phyloP scores from a whole-genome alignment of 345 rosid genomes.

The Theobroma cacao region DNA sequence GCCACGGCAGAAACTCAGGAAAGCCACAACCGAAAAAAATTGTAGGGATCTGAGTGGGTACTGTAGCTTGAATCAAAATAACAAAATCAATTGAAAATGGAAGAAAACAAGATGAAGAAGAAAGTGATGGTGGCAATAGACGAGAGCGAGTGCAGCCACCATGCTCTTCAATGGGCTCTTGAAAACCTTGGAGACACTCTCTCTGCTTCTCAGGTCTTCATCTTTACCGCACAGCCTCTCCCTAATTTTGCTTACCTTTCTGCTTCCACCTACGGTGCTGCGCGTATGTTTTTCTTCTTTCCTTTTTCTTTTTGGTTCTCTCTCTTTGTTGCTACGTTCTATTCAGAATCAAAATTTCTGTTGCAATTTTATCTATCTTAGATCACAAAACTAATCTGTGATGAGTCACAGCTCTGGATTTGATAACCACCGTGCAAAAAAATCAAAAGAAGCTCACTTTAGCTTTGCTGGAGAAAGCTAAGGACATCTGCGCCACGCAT shows the following conservation, averaged over 20 bases:
- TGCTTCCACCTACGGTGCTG: constrained; percentile 54
- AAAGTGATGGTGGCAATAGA: constrained; percentile 79
- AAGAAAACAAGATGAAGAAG: constrained; percentile 34
- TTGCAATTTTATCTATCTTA: background rate
- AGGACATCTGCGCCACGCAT: constrained; percentile 40
- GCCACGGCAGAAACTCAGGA: background rate
- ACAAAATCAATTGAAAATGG: constrained; percentile 21
- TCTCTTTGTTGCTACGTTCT: background rate
- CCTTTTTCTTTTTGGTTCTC: background rate
- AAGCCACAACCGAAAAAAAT: background rate
- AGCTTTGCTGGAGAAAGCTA: constrained; percentile 40
- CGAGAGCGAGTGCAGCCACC: constrained; percentile 68
- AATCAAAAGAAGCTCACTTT: constrained; percentile 41
- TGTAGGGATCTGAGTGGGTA: background rate
- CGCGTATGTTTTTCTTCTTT: constrained; percentile 36
- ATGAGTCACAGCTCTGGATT: constrained; percentile 47
- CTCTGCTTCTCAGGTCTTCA: constrained; percentile 40
- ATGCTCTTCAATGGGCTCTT: constrained; percentile 65
- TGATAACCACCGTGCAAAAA: constrained; percentile 44
- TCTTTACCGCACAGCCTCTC: constrained; percentile 54
- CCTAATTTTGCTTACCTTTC: constrained; percentile 42
- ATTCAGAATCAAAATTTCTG: background rate
- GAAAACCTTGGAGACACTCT: constrained; percentile 39
- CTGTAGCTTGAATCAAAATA: background rate
- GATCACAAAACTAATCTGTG: background rate